These are phyloP conservation scores for Syncephalastrum racemosum DNA, from an alignment of 371 early-diverging fungal species.

Conservation along the genomic window DNA sequence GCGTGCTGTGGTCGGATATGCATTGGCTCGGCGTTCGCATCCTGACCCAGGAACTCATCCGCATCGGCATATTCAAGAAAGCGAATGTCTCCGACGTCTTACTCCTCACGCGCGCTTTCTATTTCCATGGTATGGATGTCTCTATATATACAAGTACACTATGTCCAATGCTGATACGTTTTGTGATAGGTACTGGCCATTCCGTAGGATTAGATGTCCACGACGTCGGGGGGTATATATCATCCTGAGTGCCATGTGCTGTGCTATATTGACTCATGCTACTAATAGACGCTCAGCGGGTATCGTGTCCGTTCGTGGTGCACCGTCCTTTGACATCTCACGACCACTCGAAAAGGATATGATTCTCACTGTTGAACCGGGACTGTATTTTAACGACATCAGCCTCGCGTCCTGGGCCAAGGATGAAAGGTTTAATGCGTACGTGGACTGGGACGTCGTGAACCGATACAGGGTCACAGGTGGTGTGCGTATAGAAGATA, in stretches of 20 bases:
- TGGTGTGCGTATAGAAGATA: conserved; percentile 92
- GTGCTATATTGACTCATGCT: neutral
- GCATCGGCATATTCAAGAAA: conserved; percentile 69
- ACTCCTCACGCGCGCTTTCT: conserved; percentile 64
- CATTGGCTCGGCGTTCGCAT: conserved; percentile 72
- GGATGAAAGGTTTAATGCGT: conserved; percentile 55
- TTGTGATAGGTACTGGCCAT: conserved; percentile 45
- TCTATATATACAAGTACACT: no score
- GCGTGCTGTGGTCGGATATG: conserved; percentile 89
- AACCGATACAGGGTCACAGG: conserved; percentile 72
- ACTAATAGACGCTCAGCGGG: conserved; percentile 2
- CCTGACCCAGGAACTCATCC: conserved; percentile 66
- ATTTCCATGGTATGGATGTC: conserved; percentile 75
- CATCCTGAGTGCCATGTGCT: neutral
- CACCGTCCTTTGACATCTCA: neutral
- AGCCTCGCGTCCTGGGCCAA: conserved; percentile 49
- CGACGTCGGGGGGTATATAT: conserved; percentile 82
- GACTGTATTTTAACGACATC: conserved; percentile 65
- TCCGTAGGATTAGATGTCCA: conserved; percentile 81
- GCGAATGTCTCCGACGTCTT: conserved; percentile 64
- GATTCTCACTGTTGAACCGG: conserved; percentile 94
- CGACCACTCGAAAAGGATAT: conserved; percentile 70
- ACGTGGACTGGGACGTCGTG: conserved; percentile 65
- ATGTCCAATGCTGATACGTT: neutral
- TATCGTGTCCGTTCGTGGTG: conserved; percentile 7